Evolutionary conservation across 768 basidiomycete species (phyloP).

Genomic region (Trametes coccinea): DNA sequence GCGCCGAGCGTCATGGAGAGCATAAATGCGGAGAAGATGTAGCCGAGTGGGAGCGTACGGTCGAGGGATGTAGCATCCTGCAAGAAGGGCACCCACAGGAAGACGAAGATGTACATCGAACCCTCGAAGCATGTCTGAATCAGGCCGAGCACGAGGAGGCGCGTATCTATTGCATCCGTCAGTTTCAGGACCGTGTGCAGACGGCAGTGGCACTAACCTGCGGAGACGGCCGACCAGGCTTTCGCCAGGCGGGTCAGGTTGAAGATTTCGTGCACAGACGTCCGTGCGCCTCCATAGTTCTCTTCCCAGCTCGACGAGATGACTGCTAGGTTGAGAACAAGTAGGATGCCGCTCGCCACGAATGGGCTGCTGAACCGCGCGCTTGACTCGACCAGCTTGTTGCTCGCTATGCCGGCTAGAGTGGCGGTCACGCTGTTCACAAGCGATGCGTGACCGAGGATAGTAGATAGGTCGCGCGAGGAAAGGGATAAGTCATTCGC

Average conservation of each 20-base stretch:
- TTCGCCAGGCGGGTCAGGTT: conserved; percentile 53
- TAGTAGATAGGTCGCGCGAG: conserved; percentile 59
- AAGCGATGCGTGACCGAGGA: conserved; percentile 73
- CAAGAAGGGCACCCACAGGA: conserved; percentile 77
- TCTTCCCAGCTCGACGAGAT: conserved; percentile 65
- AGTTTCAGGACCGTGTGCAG: neutral
- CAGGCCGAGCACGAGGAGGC: conserved; percentile 64
- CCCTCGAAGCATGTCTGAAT: conserved; percentile 84
- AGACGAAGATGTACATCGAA: conserved; percentile 84
- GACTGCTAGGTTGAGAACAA: conserved; percentile 54
- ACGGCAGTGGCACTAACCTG: neutral
- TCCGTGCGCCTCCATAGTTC: conserved; percentile 54
- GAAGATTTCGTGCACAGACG: conserved; percentile 33
- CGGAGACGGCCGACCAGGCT: conserved; percentile 56
- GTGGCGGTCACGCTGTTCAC: conserved; percentile 75
- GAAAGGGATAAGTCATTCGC: conserved; percentile 52
- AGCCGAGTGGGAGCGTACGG: conserved; percentile 62
- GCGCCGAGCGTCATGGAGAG: conserved; percentile 82
- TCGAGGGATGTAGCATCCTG: conserved; percentile 55
- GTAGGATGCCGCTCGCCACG: conserved; percentile 57
- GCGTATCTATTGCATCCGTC: conserved; percentile 44
- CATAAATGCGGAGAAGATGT: conserved; percentile 83
- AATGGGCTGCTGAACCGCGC: conserved; percentile 64
- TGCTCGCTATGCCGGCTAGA: conserved; percentile 63
- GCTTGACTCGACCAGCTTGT: conserved; percentile 57